Percentiles rank a stretch among this genome's conserved stretches.
These are phyloP conservation scores for Fusarium liriodendri DNA, from an alignment of 2,329 filamentous ascomycete species.

Conservation along the genomic window DNA sequence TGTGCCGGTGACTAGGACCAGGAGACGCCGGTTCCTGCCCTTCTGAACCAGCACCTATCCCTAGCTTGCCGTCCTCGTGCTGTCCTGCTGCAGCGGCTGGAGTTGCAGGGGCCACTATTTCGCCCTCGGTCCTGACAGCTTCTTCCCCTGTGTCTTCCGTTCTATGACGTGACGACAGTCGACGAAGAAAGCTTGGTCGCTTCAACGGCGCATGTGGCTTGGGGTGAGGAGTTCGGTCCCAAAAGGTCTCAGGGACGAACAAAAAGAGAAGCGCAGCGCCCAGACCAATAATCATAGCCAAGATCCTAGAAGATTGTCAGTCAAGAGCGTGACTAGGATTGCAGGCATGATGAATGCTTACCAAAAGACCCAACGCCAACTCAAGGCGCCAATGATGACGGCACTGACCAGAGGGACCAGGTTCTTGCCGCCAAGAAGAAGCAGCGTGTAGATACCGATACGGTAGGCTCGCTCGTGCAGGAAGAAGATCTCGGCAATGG, in stretches of 20 bases:
- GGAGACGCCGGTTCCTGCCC: conserved; percentile 5
- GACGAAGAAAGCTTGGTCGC: conserved; percentile 59
- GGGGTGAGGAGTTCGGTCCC: conserved; percentile 80
- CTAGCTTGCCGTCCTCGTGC: conserved; percentile 60
- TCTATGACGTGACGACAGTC: conserved; percentile 57
- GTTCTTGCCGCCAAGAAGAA: conserved; percentile 92
- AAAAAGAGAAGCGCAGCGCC: conserved; percentile 81
- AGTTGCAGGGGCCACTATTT: conserved; percentile 19
- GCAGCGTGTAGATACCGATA: conserved; percentile 90
- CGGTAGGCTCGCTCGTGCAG: conserved; percentile 93
- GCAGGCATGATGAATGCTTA: conserved; percentile 51
- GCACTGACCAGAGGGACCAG: conserved; percentile 88
- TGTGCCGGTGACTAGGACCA: conserved; percentile 31
- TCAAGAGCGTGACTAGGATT: too few species aligned
- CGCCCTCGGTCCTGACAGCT: not conserved
- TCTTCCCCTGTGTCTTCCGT: conserved; percentile 16
- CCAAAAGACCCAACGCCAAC: conserved; percentile 95
- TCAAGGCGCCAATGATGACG: conserved; percentile 79
- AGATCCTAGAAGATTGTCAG: conserved; percentile 67
- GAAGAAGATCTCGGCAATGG: conserved; percentile 96
- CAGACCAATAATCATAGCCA: conserved; percentile 82
- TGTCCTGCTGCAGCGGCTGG: conserved; percentile 29
- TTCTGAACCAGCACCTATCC: conserved; percentile 55
- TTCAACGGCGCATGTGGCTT: conserved; percentile 47
- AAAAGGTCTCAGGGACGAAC: conserved; percentile 95